Base-by-base conservation (phyloP, 1,139 yeast genomes). In the Yamadazyma dushanensis region DNA sequence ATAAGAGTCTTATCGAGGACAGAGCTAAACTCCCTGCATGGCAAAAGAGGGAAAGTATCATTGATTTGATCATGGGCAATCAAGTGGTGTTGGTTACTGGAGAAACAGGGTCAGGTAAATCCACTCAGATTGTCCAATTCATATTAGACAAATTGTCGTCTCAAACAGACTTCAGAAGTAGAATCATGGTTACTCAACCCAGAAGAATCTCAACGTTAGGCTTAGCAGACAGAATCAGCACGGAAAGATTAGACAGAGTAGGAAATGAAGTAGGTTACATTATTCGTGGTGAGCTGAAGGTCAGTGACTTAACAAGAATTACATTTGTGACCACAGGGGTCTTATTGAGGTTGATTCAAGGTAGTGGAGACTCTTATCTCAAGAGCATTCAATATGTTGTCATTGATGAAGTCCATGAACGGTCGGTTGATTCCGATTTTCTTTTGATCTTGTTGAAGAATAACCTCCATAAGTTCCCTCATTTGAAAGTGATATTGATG, bases 71-170 rank as follows among this genome's bases (percentile, higher is more conserved):
- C 5, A 66, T 71, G 25, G 46, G 66, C 1, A 76, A 84, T 50
- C 78, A 78, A 44, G 84, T 88, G 3, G 79, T 87, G 3, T 62
- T 92, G 26, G 76, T 92, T 24, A 92, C 97, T 1, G 98, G 97
- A 56, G 98, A 92, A 57, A 92, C 98, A 0, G 98, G 98, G 48
- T 88, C 96, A 0, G 97, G 97, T 46, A 89, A 89, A 54, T 86
- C 96, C 0, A 89, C 97, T 0, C 97, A 89, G 55, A 80, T 88
- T 10, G 96, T 88, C 3, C 98, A 92, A 57, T 92, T 88, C 50
- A 66, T 92, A 13, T 63, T 90, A 21, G 97, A 92, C 55, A 68
- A 80, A 29, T 53, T 83, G 42, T 61, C 68, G 32, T 53, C 57
- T 13, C 75, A 75, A 0, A 9, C 18, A 8, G 73, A 79, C 39